Percentiles rank a stretch among this genome's conserved stretches.
phyloP scores from a whole-genome alignment of 306 rosid genomes.

The Quercus berberidifolia region DNA sequence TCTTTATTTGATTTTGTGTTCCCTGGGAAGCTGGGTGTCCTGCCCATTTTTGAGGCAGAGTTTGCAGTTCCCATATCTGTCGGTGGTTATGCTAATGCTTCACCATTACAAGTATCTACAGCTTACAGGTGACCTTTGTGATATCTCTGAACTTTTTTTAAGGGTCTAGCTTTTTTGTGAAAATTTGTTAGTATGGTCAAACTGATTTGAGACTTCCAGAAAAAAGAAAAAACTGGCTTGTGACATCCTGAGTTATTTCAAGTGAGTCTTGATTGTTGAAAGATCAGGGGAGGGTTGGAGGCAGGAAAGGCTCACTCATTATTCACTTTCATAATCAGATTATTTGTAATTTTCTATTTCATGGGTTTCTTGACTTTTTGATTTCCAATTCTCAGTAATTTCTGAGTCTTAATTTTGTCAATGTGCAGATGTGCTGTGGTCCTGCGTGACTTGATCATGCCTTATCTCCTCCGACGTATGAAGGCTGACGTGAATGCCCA shows the following conservation, averaged over 20 bases:
- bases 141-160: background rate
- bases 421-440: slow-evolving; percentile 91
- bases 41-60: slow-evolving; percentile 97
- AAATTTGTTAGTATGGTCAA: background rate
- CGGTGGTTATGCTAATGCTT: slow-evolving; percentile 98
- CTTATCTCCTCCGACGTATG: slow-evolving; percentile 96
- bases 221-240: background rate
- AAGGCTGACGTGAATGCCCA: slow-evolving; percentile 94
- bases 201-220: background rate
- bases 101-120: slow-evolving; percentile 96
- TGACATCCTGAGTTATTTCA: background rate
- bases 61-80: slow-evolving; percentile 96
- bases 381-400: slow-evolving; percentile 8
- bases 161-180: background rate
- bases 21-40: slow-evolving; percentile 97
- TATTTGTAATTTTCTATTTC: background rate
- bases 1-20: slow-evolving; percentile 99
- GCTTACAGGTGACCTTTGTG: slow-evolving; percentile 71
- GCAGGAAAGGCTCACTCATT: background rate
- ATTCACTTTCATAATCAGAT: background rate
- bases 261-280: background rate
- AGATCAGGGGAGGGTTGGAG: background rate
- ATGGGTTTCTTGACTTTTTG: background rate
- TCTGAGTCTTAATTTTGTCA: slow-evolving; percentile 14
- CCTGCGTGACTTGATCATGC: slow-evolving; percentile 94